These are phyloP conservation scores for Trichoderma koningii DNA, from an alignment of 2,329 filamentous ascomycete genomes.

Conservation along the genomic window DNA sequence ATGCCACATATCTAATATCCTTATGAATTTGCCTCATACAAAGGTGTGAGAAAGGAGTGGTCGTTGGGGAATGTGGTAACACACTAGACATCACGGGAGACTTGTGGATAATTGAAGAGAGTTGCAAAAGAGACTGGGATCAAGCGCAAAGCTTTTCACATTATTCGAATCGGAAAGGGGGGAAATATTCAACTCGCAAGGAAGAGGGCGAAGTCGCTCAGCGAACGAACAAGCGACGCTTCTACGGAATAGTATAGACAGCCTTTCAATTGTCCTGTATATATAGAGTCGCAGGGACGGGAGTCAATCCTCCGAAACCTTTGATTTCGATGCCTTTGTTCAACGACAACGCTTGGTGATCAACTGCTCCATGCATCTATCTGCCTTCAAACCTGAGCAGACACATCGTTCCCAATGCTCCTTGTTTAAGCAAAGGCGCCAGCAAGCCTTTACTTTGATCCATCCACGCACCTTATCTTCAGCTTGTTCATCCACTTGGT, in stretches of 20 bases:
- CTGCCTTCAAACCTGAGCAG: too few relatives aligned
- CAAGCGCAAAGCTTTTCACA: background rate
- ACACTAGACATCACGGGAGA: background rate
- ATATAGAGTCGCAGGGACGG: background rate
- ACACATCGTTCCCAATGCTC: too few relatives aligned
- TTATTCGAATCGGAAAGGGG: background rate
- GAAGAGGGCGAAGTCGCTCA: background rate
- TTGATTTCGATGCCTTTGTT: background rate
- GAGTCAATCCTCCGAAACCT: background rate
- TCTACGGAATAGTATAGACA: background rate
- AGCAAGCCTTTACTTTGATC: too few relatives aligned
- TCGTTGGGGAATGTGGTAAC: background rate
- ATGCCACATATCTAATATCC: background rate
- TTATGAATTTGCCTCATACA: background rate
- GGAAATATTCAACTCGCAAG: background rate
- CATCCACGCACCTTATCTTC: too few relatives aligned
- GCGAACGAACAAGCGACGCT: background rate
- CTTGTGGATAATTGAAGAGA: background rate
- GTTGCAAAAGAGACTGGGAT: background rate
- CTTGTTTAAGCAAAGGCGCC: too few relatives aligned
- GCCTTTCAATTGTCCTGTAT: background rate
- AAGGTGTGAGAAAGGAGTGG: background rate
- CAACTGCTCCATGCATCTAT: background rate
- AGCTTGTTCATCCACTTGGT: too few relatives aligned
- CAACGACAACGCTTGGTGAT: background rate